These are phyloP conservation scores for Echeveria elegans DNA, from an alignment of 164 flowering plant species.

Conservation along the genomic window DNA sequence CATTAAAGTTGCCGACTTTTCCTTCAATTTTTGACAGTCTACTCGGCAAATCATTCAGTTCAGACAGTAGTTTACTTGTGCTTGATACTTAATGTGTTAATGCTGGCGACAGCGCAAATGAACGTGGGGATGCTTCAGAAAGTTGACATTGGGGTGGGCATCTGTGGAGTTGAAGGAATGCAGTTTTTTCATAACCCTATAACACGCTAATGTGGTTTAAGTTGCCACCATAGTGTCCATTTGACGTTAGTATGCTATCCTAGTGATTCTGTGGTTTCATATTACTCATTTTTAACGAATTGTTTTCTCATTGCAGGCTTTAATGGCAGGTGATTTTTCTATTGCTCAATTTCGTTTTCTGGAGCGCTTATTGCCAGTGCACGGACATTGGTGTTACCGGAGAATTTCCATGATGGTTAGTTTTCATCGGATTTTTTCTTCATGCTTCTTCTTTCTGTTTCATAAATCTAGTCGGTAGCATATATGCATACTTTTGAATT, in stretches of 20 bases:
- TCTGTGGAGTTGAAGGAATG: constrained; percentile 99
- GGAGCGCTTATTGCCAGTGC: constrained; percentile 7
- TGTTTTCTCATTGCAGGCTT: background rate
- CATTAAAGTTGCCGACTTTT: too few species aligned
- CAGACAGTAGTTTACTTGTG: too few species aligned
- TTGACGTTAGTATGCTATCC: too few species aligned
- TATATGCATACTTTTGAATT: too few species aligned
- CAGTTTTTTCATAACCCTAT: constrained; percentile 13
- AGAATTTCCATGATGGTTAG: constrained; percentile 8
- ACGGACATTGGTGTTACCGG: constrained; percentile 11
- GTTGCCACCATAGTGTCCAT: too few species aligned
- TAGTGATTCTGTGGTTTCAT: too few species aligned
- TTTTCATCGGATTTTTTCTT: background rate
- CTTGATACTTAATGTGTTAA: too few species aligned
- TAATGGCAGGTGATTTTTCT: constrained; percentile 8
- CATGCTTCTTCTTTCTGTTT: too few species aligned
- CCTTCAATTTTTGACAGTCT: too few species aligned
- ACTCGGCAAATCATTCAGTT: too few species aligned
- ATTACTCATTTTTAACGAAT: background rate
- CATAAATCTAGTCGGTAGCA: too few species aligned
- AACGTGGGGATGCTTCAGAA: constrained; percentile 99
- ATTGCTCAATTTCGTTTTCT: constrained; percentile 8
- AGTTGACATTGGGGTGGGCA: constrained; percentile 96
- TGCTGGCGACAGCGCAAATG: constrained; percentile 99
- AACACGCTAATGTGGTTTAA: too few species aligned